phyloP scores from a whole-genome alignment of 1,284 basidiomycete species.

The Cutaneotrichosporon cavernicola region DNA sequence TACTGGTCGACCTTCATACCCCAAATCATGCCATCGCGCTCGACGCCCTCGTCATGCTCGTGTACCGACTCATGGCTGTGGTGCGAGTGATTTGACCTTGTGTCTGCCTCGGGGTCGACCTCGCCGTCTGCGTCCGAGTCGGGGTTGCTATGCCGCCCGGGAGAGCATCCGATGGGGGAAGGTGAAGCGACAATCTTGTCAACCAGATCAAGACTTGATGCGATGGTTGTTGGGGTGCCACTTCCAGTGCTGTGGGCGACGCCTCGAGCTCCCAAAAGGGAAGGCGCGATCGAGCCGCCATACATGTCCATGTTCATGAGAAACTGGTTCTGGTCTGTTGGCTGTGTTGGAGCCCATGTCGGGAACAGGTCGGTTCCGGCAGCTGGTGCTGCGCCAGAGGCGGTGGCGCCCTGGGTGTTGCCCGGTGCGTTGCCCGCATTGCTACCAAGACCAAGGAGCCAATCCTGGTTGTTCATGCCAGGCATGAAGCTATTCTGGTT shows the following conservation, averaged over 20 bases:
- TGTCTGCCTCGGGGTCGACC: constrained; percentile 30
- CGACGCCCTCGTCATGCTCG: constrained; percentile 51
- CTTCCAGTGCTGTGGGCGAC: not conserved
- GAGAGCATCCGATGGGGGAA: constrained; percentile 15
- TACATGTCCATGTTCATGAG: constrained; percentile 23
- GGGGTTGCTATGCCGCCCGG: not conserved
- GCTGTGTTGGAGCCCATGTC: constrained; percentile 14
- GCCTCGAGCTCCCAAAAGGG: constrained; percentile 27
- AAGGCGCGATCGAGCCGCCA: constrained; percentile 35
- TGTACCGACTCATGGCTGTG: constrained; percentile 37
- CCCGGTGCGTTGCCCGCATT: constrained; percentile 19
- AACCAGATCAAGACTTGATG: constrained; percentile 35
- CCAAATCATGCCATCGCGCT: constrained; percentile 54
- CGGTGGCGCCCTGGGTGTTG: constrained; percentile 9
- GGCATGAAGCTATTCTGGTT: constrained; percentile 35
- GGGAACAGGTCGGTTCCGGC: constrained; percentile 26
- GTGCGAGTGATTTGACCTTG: constrained; percentile 16
- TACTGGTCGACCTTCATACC: constrained; percentile 53
- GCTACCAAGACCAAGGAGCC: constrained; percentile 31
- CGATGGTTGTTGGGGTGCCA: constrained; percentile 20
- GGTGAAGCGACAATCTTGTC: constrained; percentile 36
- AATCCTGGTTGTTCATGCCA: constrained; percentile 28
- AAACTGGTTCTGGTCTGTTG: constrained; percentile 14
- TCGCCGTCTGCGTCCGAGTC: constrained; percentile 38
- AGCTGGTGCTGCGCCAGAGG: constrained; percentile 9